phyloP scores from a whole-genome alignment of 2,329 filamentous ascomycete species.

The Fusarium globosum region DNA sequence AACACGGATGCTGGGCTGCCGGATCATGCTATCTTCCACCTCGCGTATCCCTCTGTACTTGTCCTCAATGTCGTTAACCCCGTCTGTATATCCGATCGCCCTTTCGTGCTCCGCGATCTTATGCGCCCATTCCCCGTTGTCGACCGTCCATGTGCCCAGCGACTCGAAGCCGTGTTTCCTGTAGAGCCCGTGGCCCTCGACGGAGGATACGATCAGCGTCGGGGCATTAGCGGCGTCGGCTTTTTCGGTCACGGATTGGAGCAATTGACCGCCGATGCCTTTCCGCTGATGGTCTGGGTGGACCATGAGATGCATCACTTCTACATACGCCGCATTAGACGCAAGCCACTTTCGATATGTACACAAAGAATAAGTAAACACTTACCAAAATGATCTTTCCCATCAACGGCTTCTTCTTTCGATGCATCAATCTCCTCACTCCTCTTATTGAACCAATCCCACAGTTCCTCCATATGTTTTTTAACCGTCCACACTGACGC shows the following conservation, averaged over 20 bases:
- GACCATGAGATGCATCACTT: slow-evolving; percentile 42
- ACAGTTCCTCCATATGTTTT: slow-evolving; percentile 35
- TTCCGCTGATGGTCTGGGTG: slow-evolving; percentile 36
- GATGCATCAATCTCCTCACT: slow-evolving; percentile 31
- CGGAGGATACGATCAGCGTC: slow-evolving; percentile 31
- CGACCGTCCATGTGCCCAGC: slow-evolving; percentile 31
- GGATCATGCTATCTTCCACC: slow-evolving; percentile 41
- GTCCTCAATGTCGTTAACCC: slow-evolving; percentile 6
- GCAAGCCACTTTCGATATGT: neutral
- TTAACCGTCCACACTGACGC: slow-evolving; percentile 22
- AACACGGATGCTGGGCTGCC: slow-evolving; percentile 27
- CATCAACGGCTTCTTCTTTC: slow-evolving; percentile 29
- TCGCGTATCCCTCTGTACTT: slow-evolving; percentile 32
- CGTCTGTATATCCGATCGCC: slow-evolving; percentile 21
- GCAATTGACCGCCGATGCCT: slow-evolving; percentile 33
- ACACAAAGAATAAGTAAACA: neutral
- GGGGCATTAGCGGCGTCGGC: slow-evolving; percentile 27
- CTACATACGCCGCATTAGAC: slow-evolving; percentile 8
- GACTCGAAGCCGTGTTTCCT: slow-evolving; percentile 26
- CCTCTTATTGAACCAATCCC: slow-evolving; percentile 31
- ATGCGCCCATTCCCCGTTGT: slow-evolving; percentile 37
- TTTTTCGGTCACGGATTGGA: slow-evolving; percentile 23
- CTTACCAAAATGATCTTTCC: slow-evolving; percentile 32
- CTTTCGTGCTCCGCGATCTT: slow-evolving; percentile 22
- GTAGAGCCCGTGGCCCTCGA: slow-evolving; percentile 33